Conservation (phyloP, 257 asterid genomes). For the Primulina huaijiensis region DNA sequence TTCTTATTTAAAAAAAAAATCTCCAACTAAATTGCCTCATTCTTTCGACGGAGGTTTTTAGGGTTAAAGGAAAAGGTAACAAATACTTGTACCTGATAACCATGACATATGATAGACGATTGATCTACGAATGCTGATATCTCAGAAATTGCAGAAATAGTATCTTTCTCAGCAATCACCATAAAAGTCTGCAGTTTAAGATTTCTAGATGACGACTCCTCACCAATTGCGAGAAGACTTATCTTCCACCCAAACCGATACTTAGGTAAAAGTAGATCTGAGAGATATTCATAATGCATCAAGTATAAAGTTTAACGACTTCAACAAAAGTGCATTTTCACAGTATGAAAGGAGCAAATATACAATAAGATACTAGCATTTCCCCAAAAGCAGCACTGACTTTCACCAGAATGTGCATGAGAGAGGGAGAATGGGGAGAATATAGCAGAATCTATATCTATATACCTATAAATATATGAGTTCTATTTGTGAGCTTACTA, state of each 20-base stretch:
- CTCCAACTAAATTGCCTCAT: not conserved
- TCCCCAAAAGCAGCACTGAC: not conserved
- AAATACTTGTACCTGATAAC: constrained; percentile 55
- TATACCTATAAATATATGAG: no score
- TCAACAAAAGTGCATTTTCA: constrained; percentile 13
- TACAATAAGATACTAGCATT: constrained; percentile 7
- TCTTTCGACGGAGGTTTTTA: not conserved
- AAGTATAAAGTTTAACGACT: constrained; percentile 18
- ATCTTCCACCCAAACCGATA: constrained; percentile 90
- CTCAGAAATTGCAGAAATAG: constrained; percentile 41
- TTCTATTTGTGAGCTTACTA: no score
- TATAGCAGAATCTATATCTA: not conserved
- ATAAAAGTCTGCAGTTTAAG: constrained; percentile 67
- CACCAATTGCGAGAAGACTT: constrained; percentile 59
- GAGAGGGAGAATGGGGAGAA: not conserved
- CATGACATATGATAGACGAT: constrained; percentile 34
- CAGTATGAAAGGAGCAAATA: constrained; percentile 9
- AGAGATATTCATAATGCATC: constrained; percentile 21
- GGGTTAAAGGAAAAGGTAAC: constrained; percentile 11
- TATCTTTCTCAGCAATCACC: constrained; percentile 74
- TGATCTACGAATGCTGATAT: constrained; percentile 51
- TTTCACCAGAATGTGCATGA: not conserved
- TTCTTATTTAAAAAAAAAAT: not conserved
- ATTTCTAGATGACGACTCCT: constrained; percentile 42
- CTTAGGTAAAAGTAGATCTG: constrained; percentile 76